Percentiles rank a stretch among this genome's conserved stretches.
These are phyloP conservation scores for Plasmodium gonderi DNA, from an alignment of 169 alveolate genomes.

Conservation along the genomic window DNA sequence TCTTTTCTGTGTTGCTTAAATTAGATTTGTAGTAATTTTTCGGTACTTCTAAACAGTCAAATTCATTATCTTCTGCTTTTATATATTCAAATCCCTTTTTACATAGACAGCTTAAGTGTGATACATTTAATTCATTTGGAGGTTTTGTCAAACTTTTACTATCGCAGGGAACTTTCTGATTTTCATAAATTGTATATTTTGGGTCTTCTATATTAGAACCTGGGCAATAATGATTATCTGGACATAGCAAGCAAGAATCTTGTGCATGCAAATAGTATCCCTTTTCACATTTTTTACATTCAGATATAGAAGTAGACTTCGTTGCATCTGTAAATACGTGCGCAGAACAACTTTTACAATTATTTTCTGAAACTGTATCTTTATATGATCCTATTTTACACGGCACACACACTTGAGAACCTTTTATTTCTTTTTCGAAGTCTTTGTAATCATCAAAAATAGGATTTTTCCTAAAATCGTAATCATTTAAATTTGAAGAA, in stretches of 20 bases:
- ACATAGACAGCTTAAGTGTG: conserved; percentile 79
- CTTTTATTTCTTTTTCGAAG: conserved; percentile 28
- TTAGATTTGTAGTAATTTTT: conserved; percentile 73
- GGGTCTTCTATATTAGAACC: conserved; percentile 69
- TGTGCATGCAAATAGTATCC: conserved; percentile 76
- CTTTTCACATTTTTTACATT: conserved; percentile 75
- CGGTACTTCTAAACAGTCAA: conserved; percentile 69
- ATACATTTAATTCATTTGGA: conserved; percentile 76
- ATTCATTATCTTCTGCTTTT: conserved; percentile 41
- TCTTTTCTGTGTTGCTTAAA: conserved; percentile 73
- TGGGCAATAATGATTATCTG: conserved; percentile 80
- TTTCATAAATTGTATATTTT: conserved; percentile 53
- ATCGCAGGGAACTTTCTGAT: conserved; percentile 74
- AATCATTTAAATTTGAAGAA: conserved; percentile 22
- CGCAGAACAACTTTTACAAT: conserved; percentile 61
- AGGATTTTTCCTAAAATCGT: conserved; percentile 44
- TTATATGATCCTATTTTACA: conserved; percentile 58
- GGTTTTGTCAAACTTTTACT: conserved; percentile 67
- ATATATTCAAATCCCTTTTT: conserved; percentile 76
- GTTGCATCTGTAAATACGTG: conserved; percentile 57
- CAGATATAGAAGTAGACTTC: conserved; percentile 48
- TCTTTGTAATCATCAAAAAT: conserved; percentile 56
- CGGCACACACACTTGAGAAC: conserved; percentile 64
- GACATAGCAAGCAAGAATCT: conserved; percentile 77
- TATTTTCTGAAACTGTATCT: conserved; percentile 20